Base-by-base conservation (phyloP, 371 early-diverging fungal genomes). In the Ordospora colligata region DNA sequence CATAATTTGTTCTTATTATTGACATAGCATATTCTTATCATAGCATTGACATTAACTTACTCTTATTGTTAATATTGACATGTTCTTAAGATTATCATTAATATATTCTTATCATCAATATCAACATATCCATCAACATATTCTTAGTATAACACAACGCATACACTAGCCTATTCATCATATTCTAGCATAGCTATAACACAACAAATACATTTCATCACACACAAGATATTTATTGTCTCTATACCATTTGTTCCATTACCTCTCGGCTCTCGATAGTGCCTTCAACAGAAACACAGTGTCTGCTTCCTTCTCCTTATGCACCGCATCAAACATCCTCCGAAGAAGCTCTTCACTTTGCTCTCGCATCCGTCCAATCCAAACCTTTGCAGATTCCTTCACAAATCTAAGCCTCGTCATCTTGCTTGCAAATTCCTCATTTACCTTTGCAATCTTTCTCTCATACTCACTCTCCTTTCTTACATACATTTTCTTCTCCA, bases 261-360 rank as follows among this genome's bases (percentile, higher is more conserved):
- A 64, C 70, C 46, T 67, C 14, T 21, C 71, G 22, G 67, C 27
- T 19, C 12, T 74, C 7, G 70, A 47, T 21, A 73, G 17, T 23
- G 74, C 71, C 23, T 73, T 74, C 0, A 74, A 17, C 51, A 74
- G 32, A 42, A 74, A 74, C 0, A 74, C 12, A n/a, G 51, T 25
- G 19, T 67, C 70, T 42, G 47, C 42, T 12, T 52, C 40, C 14
- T 51, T 66, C 23, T 68, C 69, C 32, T 46, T 68, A 37, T 40
- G 40, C 1, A 50, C 17, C 12, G 17, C 23, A 12, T 50, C 49
- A 6, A 74, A 73, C 12, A 74, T 42, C 43, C 21, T 73, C 12
- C 67, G 47, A 37, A 74, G 69, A 42, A 74, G 32, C 21, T 53
- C 53, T 14, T 64, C 67, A 21, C 49, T 49, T 19, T 51, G 46